phyloP scores from a whole-genome alignment of 192 early-diverging fungal species.

The Geranomyces michiganensis region DNA sequence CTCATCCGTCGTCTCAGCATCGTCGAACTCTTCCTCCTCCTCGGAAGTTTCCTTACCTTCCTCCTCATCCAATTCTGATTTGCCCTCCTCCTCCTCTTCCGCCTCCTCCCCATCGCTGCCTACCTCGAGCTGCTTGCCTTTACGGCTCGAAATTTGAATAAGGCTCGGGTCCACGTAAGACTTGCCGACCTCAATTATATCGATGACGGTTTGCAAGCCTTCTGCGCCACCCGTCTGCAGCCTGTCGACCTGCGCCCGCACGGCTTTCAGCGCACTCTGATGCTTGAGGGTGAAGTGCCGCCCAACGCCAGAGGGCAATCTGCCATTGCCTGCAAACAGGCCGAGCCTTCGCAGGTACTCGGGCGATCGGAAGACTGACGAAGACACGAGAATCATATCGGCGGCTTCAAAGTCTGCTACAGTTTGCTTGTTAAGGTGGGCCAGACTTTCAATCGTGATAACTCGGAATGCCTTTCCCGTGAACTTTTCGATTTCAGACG shows the following conservation, averaged over 20 bases:
- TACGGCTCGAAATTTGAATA: slow-evolving; percentile 8
- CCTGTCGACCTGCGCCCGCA: slow-evolving; percentile 31
- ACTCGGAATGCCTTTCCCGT: slow-evolving; percentile 30
- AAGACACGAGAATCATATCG: slow-evolving; percentile 45
- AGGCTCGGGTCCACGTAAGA: not conserved
- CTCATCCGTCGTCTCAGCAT: not conserved
- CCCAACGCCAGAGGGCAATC: slow-evolving; percentile 35
- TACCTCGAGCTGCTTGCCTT: not conserved
- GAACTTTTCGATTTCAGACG: slow-evolving; percentile 52
- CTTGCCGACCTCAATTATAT: slow-evolving; percentile 13
- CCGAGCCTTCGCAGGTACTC: slow-evolving; percentile 46
- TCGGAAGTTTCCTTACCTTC: not conserved
- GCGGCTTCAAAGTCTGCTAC: slow-evolving; percentile 43
- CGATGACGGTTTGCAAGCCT: slow-evolving; percentile 13
- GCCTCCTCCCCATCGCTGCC: slow-evolving; percentile 26
- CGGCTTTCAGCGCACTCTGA: slow-evolving; percentile 26
- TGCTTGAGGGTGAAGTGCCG: slow-evolving; percentile 44
- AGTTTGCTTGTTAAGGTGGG: slow-evolving; percentile 39
- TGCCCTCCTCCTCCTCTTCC: not conserved
- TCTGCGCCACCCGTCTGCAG: slow-evolving; percentile 24
- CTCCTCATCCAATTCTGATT: slow-evolving; percentile 11
- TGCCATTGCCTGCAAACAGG: slow-evolving; percentile 33
- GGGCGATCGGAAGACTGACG: slow-evolving; percentile 31
- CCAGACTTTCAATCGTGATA: slow-evolving; percentile 36
- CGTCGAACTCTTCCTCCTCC: slow-evolving; percentile 10